phyloP scores from a whole-genome alignment of 2,329 filamentous ascomycete genomes.

The Pseudogymnoascus sp. region DNA sequence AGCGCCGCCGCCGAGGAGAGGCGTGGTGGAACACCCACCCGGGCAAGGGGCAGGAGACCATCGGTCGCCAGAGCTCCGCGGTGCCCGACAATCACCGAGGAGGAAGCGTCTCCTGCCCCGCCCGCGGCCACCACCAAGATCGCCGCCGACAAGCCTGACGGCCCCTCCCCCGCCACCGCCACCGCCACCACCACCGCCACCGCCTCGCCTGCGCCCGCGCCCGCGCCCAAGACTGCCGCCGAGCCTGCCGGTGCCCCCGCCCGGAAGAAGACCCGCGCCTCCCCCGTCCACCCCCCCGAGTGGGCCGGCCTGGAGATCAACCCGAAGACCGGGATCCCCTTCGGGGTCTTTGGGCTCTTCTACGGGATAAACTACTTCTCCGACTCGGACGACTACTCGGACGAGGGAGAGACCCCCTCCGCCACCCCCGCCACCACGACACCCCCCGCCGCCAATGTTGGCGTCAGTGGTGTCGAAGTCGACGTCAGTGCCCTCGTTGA shows the following conservation, averaged over 20 bases:
- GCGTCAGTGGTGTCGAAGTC: not conserved
- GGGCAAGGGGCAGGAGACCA: not conserved
- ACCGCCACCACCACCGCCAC: not conserved
- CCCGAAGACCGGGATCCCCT: not conserved
- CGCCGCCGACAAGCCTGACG: too few species aligned
- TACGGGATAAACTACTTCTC: not conserved
- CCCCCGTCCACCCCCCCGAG: not conserved
- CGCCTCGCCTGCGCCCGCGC: too few species aligned
- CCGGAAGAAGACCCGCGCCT: not conserved
- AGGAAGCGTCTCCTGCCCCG: not conserved
- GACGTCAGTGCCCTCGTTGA: not conserved
- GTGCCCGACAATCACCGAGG: not conserved
- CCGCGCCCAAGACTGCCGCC: not conserved
- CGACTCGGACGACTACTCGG: not conserved
- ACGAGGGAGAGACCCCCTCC: not conserved
- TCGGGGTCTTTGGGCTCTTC: not conserved
- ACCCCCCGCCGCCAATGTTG: not conserved
- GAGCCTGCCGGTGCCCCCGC: not conserved
- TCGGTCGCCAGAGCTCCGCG: not conserved
- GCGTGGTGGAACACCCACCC: not conserved
- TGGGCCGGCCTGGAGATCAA: not conserved
- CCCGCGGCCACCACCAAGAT: not conserved
- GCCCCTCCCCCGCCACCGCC: not conserved
- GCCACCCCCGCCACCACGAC: not conserved
- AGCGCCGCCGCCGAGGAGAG: not conserved